Base-by-base conservation (phyloP, 2,329 filamentous ascomycete species). In the Monilinia fructigena region DNA sequence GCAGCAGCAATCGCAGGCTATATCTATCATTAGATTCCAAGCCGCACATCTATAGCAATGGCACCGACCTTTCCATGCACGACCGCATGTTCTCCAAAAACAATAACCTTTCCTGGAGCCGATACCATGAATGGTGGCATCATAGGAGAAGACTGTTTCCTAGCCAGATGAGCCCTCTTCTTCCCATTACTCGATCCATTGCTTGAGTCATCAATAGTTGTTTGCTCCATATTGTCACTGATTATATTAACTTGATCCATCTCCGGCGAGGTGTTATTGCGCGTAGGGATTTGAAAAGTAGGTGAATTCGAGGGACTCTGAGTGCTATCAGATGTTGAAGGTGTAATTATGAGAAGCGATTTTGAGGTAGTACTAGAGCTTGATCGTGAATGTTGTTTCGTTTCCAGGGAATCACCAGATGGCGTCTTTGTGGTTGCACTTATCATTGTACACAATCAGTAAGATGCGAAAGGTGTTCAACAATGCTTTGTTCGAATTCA, bases 71-170 rank as follows among this genome's bases (percentile, higher is more conserved):
- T 98, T 76, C 93, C 93, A 76, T 99, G 88, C 26, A 99, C 95
- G n/a, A 98, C 95, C 2, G 95, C 91, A 80, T 99, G 95, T 78
- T 99, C 95, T 72, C 95, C 95, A 80, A 94, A 98, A 63, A 98
- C 92, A 77, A 99, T 99, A 76, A 97, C 95, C 78, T 99, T 99
- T 70, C 94, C 96, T 0, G 95, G 95, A 2, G 96, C 94, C 20
- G 95, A 98, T 66, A 98, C 93, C 91, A 99, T 97, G 77, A 99
- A 99, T 68, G 93, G 82, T 54, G 94, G 93, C 79, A 95, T 86
- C 86, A 89, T 86, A 4, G 86, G 86, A 66, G 80, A 86, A 14
- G 86, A 89, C 68, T 82, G 79, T 72, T 86, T 88, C 76, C 86
- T 84, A 26, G 31, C 8, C 31, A 66, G 20, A n/a, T 31, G 50